Evolutionary conservation across 176 grass and related monocot genomes (phyloP), one percentile per base, ranked within the genome.

Genomic region (Phragmites australis): DNA sequence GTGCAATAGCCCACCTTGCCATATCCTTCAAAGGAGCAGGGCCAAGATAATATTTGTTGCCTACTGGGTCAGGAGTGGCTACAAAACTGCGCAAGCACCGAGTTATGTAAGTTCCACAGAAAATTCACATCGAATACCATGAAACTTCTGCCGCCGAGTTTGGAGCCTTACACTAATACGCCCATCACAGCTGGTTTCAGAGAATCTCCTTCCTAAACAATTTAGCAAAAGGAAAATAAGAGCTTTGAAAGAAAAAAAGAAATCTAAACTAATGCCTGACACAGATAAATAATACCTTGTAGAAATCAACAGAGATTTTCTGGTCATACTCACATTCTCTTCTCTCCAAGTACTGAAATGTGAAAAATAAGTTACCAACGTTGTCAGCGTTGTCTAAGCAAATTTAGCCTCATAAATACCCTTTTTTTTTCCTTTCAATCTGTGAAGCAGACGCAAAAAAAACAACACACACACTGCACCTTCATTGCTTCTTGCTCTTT

Each of bases 261-360:
- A 11, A 30, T 68, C 59, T 18, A 41, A 19, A 72, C 37, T 73
- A 82, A 6, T n/a, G 29, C 18, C 30, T 69, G 11, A n/a, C 2
- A 1, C 4, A 66, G 45, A 56, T 18, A 14, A 32, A 59, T 64
- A 54, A 68, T 80, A 97, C 94, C 90, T 83, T 83, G 83, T 87
- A 97, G 76, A 97, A 94, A 50, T 97, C 88, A 21, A 97, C 90
- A 82, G 74, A 85, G 41, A 85, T 83, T 41, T 94, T 93, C 78
- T 76, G 78, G 53, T 97, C 95, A 85, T 97, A 97, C 75, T 94
- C 95, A 14, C 95, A 97, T 64, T 97, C 95, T 54, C 95, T 92
- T 79, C 81, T 92, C 82, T 90, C 87, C 83, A 97, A 85, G 84
- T 94, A 97, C 95, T 97, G 85, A 21, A 71, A 85, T 70, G 18